Conservation (phyloP, 2,329 filamentous ascomycete genomes). For the Fusarium buxicola region DNA sequence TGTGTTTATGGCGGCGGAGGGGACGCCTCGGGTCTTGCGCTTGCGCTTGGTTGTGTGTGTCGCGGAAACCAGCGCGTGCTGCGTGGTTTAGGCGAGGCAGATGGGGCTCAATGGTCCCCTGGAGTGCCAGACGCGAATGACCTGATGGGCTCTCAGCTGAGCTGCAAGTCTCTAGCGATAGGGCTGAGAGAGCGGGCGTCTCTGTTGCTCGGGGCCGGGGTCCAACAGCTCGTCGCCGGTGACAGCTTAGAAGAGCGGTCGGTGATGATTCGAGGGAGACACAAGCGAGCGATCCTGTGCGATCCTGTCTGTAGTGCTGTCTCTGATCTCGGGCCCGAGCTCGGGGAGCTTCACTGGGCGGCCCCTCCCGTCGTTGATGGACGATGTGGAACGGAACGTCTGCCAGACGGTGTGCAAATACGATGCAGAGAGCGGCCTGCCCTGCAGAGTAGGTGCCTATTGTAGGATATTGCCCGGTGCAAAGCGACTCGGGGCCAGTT, state of each 20-base stretch:
- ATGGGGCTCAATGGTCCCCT: background rate
- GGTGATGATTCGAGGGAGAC: conserved; percentile 2
- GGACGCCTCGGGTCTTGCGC: background rate
- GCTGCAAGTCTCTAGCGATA: conserved; percentile 29
- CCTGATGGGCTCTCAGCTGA: conserved; percentile 18
- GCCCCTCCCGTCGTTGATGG: background rate
- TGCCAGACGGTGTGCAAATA: no score
- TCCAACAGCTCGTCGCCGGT: conserved; percentile 20
- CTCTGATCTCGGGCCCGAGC: conserved; percentile 37
- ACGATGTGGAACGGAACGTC: background rate
- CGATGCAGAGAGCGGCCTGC: no score
- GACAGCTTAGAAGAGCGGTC: conserved; percentile 15
- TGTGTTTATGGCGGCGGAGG: conserved; percentile 16
- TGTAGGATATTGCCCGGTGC: no score
- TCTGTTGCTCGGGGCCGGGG: conserved; percentile 11
- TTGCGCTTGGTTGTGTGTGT: background rate
- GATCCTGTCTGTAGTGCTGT: conserved; percentile 1
- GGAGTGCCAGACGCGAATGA: conserved; percentile 5
- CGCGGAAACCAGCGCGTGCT: background rate
- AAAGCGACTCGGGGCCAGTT: no score
- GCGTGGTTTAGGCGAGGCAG: background rate
- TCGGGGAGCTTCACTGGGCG: conserved; percentile 14
- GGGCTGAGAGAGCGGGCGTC: conserved; percentile 6
- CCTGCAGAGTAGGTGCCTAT: no score
- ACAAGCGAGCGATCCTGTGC: background rate